Base-by-base conservation (phyloP, 179 eudicot species). In the Carnegiea gigantea region DNA sequence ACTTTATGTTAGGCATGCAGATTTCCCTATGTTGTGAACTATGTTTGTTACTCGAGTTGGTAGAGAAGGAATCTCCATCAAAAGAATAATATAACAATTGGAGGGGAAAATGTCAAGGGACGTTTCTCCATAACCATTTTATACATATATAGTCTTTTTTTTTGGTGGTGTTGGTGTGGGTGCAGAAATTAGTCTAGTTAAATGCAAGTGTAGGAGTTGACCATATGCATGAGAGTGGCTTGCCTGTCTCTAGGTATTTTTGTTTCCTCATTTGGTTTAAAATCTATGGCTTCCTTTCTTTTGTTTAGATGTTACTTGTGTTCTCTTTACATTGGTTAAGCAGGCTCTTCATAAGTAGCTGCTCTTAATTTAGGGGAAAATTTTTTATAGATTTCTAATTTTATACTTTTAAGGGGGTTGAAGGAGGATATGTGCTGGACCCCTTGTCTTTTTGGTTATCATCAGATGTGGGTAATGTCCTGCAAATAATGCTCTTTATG, bases 401-500 rank as follows among this genome's bases (percentile, higher is more conserved):
- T 33, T n/a, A 57, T 14, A 24, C 54, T 70, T 57, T 40, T 5
- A 20, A 51, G 57, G 18, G 18, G 18, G 57, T 79, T 21, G 49
- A 67, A 83, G 57, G 77, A 60, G 77, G 78, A 57, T 53, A 9
- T 53, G 21, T 77, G 76, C 36, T 33, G 64, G 59, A 80, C 43
- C 83, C 82, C 36, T 73, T 11, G 17, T n/a, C 18, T 36, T 78
- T 75, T 75, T 12, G 24, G 14, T 33, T 70, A 38, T 44, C 9
- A 36, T 44, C 48, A 77, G 77, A 10, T 53, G 1, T 23, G 68
- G 60, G 33, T 43, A 38, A 44, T 76, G 23, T 76, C 57, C 30
- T 24, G 12, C 12, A 20, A 72, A 73, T 68, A 43, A 30, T 82
- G 83, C 40, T 77, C 79, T 64, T 80, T 76, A 44, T 26, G 85